These are phyloP conservation scores for Volvox reticuliferus DNA, from an alignment of 139 green algal species.

Conservation along the genomic window DNA sequence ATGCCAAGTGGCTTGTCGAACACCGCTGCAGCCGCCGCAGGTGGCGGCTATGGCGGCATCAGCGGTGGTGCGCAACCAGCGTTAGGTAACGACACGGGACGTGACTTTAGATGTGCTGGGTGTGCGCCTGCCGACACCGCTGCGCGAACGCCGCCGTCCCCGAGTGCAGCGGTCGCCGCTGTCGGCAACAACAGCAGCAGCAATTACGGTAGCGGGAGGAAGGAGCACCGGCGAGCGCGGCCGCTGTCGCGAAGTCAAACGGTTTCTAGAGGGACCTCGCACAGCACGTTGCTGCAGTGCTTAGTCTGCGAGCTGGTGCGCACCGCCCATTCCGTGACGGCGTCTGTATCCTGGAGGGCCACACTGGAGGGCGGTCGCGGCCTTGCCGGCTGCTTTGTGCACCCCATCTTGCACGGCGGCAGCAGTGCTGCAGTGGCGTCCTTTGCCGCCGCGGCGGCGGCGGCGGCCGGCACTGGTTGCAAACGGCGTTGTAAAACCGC, in stretches of 20 bases:
- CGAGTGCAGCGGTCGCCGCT: neutral
- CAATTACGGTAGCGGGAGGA: neutral
- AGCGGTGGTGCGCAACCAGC: neutral
- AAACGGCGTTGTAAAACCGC: neutral
- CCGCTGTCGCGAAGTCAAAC: neutral
- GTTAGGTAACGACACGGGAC: neutral
- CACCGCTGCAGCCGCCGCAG: neutral
- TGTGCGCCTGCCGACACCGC: neutral
- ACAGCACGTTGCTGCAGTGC: slow-evolving; percentile 49
- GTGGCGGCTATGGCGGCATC: neutral
- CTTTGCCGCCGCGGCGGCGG: neutral
- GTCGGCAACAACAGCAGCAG: neutral
- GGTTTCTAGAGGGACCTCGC: neutral
- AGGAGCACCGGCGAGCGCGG: neutral
- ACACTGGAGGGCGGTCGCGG: slow-evolving; percentile 32
- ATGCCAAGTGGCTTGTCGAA: slow-evolving; percentile 25
- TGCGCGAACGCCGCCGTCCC: neutral
- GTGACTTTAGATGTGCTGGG: neutral
- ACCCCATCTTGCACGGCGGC: slow-evolving; percentile 30
- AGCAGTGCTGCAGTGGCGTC: neutral
- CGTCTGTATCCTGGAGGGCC: slow-evolving; percentile 25
- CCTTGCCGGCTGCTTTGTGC: slow-evolving; percentile 38
- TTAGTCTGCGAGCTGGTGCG: slow-evolving; percentile 35
- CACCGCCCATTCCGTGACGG: slow-evolving; percentile 4
- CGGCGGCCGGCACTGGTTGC: neutral